phyloP scores from a whole-genome alignment of 1,284 basidiomycete species.

The Cutaneotrichosporon mucoides region DNA sequence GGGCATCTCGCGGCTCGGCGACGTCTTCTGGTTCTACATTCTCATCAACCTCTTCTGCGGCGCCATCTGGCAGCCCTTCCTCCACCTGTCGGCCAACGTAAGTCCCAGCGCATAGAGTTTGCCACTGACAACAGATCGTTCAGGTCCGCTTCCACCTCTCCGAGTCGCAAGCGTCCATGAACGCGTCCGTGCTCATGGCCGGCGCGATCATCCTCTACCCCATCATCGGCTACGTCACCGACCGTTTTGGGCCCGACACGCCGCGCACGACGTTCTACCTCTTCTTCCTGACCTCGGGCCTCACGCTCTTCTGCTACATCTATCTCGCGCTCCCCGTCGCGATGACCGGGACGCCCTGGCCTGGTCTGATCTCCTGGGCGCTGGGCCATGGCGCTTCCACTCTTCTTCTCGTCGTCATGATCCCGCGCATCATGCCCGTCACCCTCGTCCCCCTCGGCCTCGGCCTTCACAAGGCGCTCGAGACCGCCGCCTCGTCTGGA shows the following conservation, averaged over 20 bases:
- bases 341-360: slow-evolving; percentile 59
- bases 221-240: slow-evolving; percentile 58
- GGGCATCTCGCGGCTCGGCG: slow-evolving; percentile 56
- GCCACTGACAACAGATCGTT: slow-evolving; percentile 42
- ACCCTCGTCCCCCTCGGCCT: slow-evolving; percentile 73
- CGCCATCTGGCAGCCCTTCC: slow-evolving; percentile 72
- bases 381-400: slow-evolving; percentile 65
- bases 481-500: slow-evolving; percentile 66
- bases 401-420: slow-evolving; percentile 70
- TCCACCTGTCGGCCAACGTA: slow-evolving; percentile 70
- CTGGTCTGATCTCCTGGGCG: slow-evolving; percentile 61
- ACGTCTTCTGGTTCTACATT: slow-evolving; percentile 72
- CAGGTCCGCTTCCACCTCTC: slow-evolving; percentile 62
- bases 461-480: slow-evolving; percentile 71
- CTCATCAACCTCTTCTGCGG: slow-evolving; percentile 63
- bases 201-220: slow-evolving; percentile 72
- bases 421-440: slow-evolving; percentile 64
- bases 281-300: slow-evolving; percentile 58
- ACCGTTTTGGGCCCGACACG: slow-evolving; percentile 31
- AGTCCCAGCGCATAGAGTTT: background rate
- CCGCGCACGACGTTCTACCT: slow-evolving; percentile 55
- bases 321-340: slow-evolving; percentile 63
- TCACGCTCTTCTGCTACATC: slow-evolving; percentile 61
- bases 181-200: slow-evolving; percentile 67
- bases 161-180: slow-evolving; percentile 60